These are phyloP conservation scores for Smittium mucronatum DNA, from an alignment of 371 early-diverging fungal species.

Conservation along the genomic window DNA sequence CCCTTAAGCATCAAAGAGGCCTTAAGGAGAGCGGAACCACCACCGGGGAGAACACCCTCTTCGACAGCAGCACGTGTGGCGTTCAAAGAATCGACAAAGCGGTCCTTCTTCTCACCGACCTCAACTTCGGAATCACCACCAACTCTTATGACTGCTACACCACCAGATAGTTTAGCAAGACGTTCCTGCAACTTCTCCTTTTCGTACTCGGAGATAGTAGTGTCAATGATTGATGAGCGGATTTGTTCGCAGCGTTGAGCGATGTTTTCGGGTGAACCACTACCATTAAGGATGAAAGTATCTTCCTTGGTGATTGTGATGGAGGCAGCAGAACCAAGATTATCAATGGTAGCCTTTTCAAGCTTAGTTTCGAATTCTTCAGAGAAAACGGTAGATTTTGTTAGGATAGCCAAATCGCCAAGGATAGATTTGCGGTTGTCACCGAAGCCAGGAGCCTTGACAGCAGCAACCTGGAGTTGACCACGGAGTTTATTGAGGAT, in stretches of 20 bases:
- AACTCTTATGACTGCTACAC: slow-evolving; percentile 96
- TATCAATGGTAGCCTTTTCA: slow-evolving; percentile 81
- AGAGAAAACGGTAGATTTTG: slow-evolving; percentile 86
- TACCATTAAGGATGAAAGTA: slow-evolving; percentile 91
- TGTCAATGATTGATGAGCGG: slow-evolving; percentile 69
- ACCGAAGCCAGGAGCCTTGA: slow-evolving; percentile 98
- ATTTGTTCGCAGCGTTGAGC: slow-evolving; percentile 90
- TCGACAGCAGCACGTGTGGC: slow-evolving; percentile 98
- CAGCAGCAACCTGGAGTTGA: slow-evolving; percentile 87
- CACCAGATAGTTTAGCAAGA: slow-evolving; percentile 92
- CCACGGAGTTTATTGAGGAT: slow-evolving; percentile 97
- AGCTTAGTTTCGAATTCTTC: slow-evolving; percentile 92
- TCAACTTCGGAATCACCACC: slow-evolving; percentile 95
- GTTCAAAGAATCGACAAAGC: slow-evolving; percentile 93
- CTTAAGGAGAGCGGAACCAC: slow-evolving; percentile 92
- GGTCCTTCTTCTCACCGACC: slow-evolving; percentile 98
- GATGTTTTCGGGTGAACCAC: slow-evolving; percentile 75
- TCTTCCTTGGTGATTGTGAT: slow-evolving; percentile 95
- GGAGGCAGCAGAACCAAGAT: slow-evolving; percentile 76
- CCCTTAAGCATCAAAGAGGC: slow-evolving; percentile 62
- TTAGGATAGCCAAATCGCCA: slow-evolving; percentile 90
- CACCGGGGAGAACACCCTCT: slow-evolving; percentile 96
- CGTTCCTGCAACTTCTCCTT: slow-evolving; percentile 97
- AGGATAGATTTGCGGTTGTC: slow-evolving; percentile 97
- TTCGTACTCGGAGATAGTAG: slow-evolving; percentile 84